These are phyloP conservation scores for Teratosphaeria epicoccoides DNA, from an alignment of 2,329 filamentous ascomycete genomes.

Conservation along the genomic window DNA sequence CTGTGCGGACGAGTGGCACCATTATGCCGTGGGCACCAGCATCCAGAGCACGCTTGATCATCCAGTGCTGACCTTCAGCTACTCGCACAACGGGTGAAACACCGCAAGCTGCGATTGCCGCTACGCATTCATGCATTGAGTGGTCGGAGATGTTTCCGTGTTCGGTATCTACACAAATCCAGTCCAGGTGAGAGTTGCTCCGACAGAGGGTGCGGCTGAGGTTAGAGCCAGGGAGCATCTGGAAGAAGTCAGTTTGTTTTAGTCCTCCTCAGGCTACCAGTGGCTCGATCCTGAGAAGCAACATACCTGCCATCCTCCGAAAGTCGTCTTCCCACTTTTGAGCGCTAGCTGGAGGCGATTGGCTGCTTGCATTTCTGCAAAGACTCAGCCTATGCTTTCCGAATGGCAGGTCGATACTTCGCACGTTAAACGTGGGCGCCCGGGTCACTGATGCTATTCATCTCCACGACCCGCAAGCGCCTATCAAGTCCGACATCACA, in stretches of 20 bases:
- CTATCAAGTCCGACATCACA: not conserved
- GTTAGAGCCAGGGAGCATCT: conserved; percentile 45
- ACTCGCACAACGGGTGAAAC: not conserved
- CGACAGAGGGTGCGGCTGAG: conserved; percentile 43
- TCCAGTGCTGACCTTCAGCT: conserved; percentile 37
- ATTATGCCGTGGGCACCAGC: conserved; percentile 50
- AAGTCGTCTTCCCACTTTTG: conserved; percentile 38
- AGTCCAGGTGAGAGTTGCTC: conserved; percentile 41
- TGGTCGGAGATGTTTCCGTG: conserved; percentile 46
- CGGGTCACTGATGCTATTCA: not conserved
- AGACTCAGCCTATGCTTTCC: too few relatives aligned
- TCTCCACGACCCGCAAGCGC: not conserved
- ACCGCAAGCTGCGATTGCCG: not conserved
- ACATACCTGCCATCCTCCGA: conserved; percentile 48
- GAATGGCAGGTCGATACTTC: too few relatives aligned
- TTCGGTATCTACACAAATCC: conserved; percentile 22
- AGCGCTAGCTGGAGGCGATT: conserved; percentile 45
- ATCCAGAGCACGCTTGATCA: conserved; percentile 52
- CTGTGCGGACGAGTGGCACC: conserved; percentile 37
- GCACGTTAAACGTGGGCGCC: not conserved
- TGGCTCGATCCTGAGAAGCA: too few relatives aligned
- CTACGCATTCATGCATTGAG: conserved; percentile 47
- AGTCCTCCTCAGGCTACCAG: conserved; percentile 9
- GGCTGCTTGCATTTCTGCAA: conserved; percentile 45
- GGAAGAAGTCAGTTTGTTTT: not conserved